Evolutionary conservation across 1,284 basidiomycete species (phyloP), one percentile per base, ranked within the genome.

Genomic region (Ganoderma leucocontextum): DNA sequence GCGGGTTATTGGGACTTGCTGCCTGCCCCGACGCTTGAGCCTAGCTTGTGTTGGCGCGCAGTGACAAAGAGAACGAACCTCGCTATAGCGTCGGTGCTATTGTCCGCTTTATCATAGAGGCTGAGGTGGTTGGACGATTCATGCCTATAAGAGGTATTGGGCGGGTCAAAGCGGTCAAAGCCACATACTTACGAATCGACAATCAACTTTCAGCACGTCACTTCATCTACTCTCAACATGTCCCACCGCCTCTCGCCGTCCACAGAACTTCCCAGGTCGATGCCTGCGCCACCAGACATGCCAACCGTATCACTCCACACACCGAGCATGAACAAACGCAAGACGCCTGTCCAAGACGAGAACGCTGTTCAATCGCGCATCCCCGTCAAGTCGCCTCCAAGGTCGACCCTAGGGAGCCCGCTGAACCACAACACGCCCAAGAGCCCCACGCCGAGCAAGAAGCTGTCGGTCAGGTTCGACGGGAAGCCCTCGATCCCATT

Each of bases 251-350:
- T 49, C 55, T 67, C 58, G 19, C 52, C 66, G 47, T 33, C 62
- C 65, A 53, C 42, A 38, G 29, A 22, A 17, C 59, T 62, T 38
- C 42, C 39, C 15, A 42, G 58, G 17, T 64, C 55, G 62, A 29
- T 62, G 38, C 62, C 62, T 59, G 57, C n/a, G 58, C 52, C 64
- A 58, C 68, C 68, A 58, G 64, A 38, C 10, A 71, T 71, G 67
- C 66, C 52, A 57, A 62, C 64, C 59, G 19, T 64, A 49, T 64
- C 64, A 10, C 39, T 66, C 35, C 25, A 35, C 60, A 38, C 41
- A 29, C 49, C 35, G 47, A 68, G 63, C 53, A 71, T 52, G 52
- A 68, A 61, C 53, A 71, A 59, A 44, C 70, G 67, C 63, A 71
- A 49, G 65, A 57, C 64, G 60, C 49, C 64, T 58, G 61, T 65